phyloP scores from a whole-genome alignment of 163 green algal species.

The Scenedesmus sp. region DNA sequence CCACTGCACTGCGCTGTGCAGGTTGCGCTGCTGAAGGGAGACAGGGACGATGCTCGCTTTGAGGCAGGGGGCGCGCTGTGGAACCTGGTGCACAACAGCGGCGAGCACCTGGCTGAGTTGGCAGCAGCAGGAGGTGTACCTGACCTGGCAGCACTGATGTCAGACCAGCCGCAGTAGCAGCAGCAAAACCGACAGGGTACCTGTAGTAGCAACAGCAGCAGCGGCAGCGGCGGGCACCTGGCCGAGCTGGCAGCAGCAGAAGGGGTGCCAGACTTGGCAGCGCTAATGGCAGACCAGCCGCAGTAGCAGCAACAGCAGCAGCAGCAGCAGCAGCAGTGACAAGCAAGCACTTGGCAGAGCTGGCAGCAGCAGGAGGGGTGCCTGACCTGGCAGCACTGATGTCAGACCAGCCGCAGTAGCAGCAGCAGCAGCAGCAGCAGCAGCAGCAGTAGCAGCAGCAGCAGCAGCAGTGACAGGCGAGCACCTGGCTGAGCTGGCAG shows the following conservation, averaged over 20 bases:
- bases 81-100: constrained; percentile 9
- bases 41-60: background rate
- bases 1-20: background rate
- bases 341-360: background rate
- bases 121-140: constrained; percentile 15
- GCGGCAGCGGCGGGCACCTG: background rate
- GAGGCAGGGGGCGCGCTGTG: constrained; percentile 1
- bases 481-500: background rate
- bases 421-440: background rate
- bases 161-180: background rate
- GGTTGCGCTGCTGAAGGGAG: background rate
- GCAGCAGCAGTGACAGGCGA: too few species aligned
- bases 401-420: background rate
- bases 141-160: background rate
- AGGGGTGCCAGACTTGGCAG: too few species aligned
- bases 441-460: too few species aligned
- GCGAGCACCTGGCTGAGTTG: background rate
- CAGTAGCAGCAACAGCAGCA: background rate
- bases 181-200: too few species aligned
- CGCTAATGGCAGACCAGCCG: background rate
- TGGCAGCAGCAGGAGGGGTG: background rate
- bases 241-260: too few species aligned
- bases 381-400: background rate
- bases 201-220: too few species aligned
- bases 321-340: background rate